Base-by-base conservation (phyloP, 1,139 yeast genomes). In the Nakaseomyces uthaithaninus region DNA sequence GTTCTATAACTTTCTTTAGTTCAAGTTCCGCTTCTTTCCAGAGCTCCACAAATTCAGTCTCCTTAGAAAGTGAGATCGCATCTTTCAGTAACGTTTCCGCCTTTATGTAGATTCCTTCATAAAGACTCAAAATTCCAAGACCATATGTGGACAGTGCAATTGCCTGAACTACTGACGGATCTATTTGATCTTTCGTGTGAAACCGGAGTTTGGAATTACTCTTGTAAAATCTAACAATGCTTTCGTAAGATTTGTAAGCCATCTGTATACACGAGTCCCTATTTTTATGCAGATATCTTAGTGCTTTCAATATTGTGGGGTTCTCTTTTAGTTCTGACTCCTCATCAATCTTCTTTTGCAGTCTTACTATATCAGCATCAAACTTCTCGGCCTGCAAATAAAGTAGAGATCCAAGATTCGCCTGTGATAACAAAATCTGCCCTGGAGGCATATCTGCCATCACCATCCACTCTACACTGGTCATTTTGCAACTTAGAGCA, bases 131-230 rank as follows among this genome's bases (percentile, higher is more conserved):
- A 4, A 87, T 94, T 0, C 95, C 97, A 31, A 85, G 66, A 0
- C 95, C 94, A 55, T 85, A 89, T 0, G 86, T 77, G 0, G 95
- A 77, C 54, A 86, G 66, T 0, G 94, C 94, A 24, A 81, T 75
- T 2, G 83, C 77, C 48, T 84, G 86, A 5, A 71, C 69, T 9
- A 73, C 68, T 12, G 68, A 64, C 4, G 64, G 62, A 25, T 69
- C 69, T 16, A 73, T 61, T 28, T 71, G 62, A 26, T 64, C 63
- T 17, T 54, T 56, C 34, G 54, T 46, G 36, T 59, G 60, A 42
- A 54, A 60, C 38, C 67, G 59, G 17, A 64, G 40, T 38, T 60
- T 60, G 4, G 67, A 63, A 2, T 80, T 76, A 27, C 68, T 63
- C 47, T 74, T 75, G 3, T 81, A 71, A 34, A 75, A 74, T 27